Evolutionary conservation across 345 rosid species (phyloP), one percentile per base, ranked within the genome.

Genomic region (Boechera stricta): DNA sequence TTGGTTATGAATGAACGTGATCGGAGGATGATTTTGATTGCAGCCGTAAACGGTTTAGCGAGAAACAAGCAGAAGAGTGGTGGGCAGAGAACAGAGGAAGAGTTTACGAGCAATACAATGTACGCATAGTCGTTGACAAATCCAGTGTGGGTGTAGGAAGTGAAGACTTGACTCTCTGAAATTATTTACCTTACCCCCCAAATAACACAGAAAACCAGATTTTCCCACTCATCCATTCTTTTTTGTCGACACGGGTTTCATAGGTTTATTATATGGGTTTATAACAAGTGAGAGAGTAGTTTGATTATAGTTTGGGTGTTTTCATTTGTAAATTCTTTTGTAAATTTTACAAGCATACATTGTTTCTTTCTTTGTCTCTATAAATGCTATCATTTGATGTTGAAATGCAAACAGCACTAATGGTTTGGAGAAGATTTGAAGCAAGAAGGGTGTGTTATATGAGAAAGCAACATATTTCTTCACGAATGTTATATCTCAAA

Each of bases 31-130:
- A 29, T 57, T 84, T 52, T 75, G 16, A 69, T 68, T 74, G 85
- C 94, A 95, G 99, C 74, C 96, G 98, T 55, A 95, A 90, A 82
- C 76, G 97, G 69, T 95, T 95, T 82, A 89, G 90, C 28, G 99
- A 92, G 87, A 90, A 92, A 74, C 89, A 95, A 83, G 99, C 99
- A 0, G 99, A 91, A 79, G 88, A 85, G 72, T 95, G 99, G 99
- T 95, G 99, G 99, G 87, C 94, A 49, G 94, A 87, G 79, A 95
- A 95, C 72, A 86, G 97, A 62, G 89, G 87, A 69, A 85, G 99
- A 77, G 97, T 95, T 12, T 90, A 91, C 7, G 92, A 91, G 71
- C 91, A 82, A 35, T 91, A 95, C 91, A 91, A 91, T 52, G 98
- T 95, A n/a, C 96, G 89, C 36, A 77, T 76, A 85, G 77, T 86